Percentiles rank a stretch among this genome's conserved stretches.
Evolutionary conservation across 2,329 filamentous ascomycete genomes (phyloP).

Genomic region (Ceratocystis eucalypticola): DNA sequence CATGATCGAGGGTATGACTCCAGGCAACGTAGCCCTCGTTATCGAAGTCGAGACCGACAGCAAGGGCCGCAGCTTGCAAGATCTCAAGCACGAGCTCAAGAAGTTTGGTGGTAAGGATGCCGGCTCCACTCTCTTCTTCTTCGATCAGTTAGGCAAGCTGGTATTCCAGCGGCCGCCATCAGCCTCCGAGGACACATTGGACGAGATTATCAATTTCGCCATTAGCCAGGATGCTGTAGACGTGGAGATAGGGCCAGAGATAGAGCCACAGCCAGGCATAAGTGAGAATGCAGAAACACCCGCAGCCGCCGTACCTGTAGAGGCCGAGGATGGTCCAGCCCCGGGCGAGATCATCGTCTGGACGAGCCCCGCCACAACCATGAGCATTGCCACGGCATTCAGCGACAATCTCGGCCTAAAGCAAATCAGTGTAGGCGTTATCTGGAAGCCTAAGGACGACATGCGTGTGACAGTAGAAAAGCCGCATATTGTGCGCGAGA

Average conservation of each 20-base stretch:
- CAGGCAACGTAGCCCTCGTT: slow-evolving; percentile 62
- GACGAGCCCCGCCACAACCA: slow-evolving; percentile 16
- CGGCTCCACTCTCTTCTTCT: slow-evolving; percentile 63
- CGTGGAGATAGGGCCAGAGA: slow-evolving; percentile 14
- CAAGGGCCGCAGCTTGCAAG: slow-evolving; percentile 57
- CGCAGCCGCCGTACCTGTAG: neutral
- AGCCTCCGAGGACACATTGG: slow-evolving; percentile 8
- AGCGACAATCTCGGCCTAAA: slow-evolving; percentile 40
- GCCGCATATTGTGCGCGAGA: slow-evolving; percentile 37
- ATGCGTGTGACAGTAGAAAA: slow-evolving; percentile 49
- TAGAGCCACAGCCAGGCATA: neutral
- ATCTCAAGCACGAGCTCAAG: slow-evolving; percentile 59
- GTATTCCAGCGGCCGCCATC: slow-evolving; percentile 42
- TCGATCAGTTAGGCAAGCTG: slow-evolving; percentile 65
- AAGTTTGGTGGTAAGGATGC: slow-evolving; percentile 55
- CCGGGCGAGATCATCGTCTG: slow-evolving; percentile 18
- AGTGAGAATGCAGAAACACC: neutral
- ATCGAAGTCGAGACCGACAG: slow-evolving; percentile 79
- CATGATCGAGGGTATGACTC: slow-evolving; percentile 68
- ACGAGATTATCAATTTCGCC: slow-evolving; percentile 17
- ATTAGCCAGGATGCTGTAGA: slow-evolving; percentile 17
- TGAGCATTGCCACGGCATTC: slow-evolving; percentile 18
- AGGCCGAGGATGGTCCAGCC: neutral
- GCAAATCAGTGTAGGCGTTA: slow-evolving; percentile 56
- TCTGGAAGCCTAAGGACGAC: slow-evolving; percentile 67